These are phyloP conservation scores for Penicillium sp. DNA, from an alignment of 2,329 filamentous ascomycete species.

Conservation along the genomic window DNA sequence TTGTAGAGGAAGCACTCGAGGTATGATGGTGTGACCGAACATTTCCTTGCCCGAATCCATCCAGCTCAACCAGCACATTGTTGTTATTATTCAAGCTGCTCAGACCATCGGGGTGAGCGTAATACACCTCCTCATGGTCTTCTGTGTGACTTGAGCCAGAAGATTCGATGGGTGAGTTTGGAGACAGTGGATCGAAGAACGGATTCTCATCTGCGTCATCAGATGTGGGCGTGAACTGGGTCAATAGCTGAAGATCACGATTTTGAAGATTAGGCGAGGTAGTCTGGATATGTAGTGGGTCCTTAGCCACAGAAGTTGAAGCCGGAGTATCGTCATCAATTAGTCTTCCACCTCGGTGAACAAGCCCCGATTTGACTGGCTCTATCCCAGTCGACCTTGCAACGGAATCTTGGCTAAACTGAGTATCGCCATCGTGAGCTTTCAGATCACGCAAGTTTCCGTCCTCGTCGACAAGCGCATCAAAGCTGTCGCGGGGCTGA, in stretches of 20 bases:
- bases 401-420: constrained; percentile 11
- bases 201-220: constrained; percentile 36
- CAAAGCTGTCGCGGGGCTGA: constrained; percentile 38
- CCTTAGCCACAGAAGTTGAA: constrained; percentile 11
- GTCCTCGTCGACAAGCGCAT: constrained; percentile 47
- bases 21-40: constrained; percentile 22
- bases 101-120: constrained; percentile 32
- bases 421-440: constrained; percentile 8
- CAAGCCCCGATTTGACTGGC: constrained; percentile 22
- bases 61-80: constrained; percentile 15
- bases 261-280: constrained; percentile 37
- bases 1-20: constrained; percentile 39
- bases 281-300: constrained; percentile 30
- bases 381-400: constrained; percentile 44
- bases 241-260: constrained; percentile 44
- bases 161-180: constrained; percentile 18
- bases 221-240: constrained; percentile 50
- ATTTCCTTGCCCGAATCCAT: constrained; percentile 11
- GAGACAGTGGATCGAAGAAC: constrained; percentile 21
- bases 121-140: constrained; percentile 33
- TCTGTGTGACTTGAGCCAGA: constrained; percentile 38
- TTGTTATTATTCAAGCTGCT: constrained; percentile 21
- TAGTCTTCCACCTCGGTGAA: constrained; percentile 28
- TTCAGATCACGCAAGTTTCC: constrained; percentile 33
- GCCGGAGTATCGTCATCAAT: constrained; percentile 1